A percentile compares a stretch with the other conserved stretches of the same genome.
Conservation (phyloP, 2,329 filamentous ascomycete genomes). For the Daldinia sp. region DNA sequence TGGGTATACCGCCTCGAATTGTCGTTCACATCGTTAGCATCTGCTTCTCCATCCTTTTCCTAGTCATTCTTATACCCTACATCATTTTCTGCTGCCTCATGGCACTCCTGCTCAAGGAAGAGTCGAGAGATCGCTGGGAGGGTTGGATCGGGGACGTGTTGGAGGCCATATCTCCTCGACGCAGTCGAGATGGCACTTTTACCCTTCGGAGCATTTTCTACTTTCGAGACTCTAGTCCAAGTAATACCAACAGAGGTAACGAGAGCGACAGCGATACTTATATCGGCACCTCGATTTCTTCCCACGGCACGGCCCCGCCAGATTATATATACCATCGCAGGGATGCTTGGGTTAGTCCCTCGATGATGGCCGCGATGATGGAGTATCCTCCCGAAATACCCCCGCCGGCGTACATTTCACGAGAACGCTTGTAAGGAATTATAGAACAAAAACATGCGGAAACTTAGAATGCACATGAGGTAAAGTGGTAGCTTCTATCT, state of each 20-base stretch:
- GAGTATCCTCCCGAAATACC: not conserved
- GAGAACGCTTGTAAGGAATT: not conserved
- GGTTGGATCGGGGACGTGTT: too few species aligned
- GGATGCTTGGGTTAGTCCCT: not conserved
- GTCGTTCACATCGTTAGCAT: not conserved
- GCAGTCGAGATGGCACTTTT: too few species aligned
- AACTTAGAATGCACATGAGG: too few species aligned
- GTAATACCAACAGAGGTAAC: too few species aligned
- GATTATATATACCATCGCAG: not conserved
- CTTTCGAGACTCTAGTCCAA: too few species aligned
- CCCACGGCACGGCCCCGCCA: not conserved
- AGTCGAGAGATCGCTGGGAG: too few species aligned
- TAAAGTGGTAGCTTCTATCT: not conserved
- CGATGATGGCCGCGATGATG: not conserved
- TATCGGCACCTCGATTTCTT: not conserved
- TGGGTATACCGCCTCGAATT: not conserved
- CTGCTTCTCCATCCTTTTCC: not conserved
- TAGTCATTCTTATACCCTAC: not conserved
- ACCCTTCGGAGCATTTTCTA: too few species aligned
- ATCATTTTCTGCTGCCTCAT: not conserved
- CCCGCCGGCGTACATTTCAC: not conserved
- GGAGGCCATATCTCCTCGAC: too few species aligned
- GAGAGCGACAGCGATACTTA: not conserved
- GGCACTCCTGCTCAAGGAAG: too few species aligned
- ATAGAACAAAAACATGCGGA: not conserved